Percentiles rank a stretch among this genome's conserved stretches.
These are phyloP conservation scores for Warburgia ugandensis DNA, from an alignment of 164 flowering plant genomes.

Conservation along the genomic window DNA sequence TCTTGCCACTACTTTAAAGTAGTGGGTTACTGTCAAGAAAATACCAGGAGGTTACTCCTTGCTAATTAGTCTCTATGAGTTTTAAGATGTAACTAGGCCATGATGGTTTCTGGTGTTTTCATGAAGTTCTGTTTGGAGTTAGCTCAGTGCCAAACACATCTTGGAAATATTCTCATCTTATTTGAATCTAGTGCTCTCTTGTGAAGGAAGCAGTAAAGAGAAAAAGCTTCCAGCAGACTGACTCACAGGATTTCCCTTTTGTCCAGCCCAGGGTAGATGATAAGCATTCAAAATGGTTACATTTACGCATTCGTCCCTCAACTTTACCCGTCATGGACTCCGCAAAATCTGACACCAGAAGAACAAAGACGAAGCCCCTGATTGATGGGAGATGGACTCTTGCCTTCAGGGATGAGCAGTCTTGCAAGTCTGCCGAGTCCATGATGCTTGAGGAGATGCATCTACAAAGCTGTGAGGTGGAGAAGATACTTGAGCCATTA, in stretches of 20 bases:
- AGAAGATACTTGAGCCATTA: conserved; percentile 62
- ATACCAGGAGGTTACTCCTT: too few relatives aligned
- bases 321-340: conserved; percentile 53
- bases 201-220: too few relatives aligned
- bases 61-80: too few relatives aligned
- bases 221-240: neutral
- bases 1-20: too few relatives aligned
- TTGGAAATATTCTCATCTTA: too few relatives aligned
- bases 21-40: too few relatives aligned
- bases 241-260: neutral
- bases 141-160: too few relatives aligned
- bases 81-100: too few relatives aligned
- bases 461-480: conserved; percentile 54
- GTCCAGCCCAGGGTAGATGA: conserved; percentile 81
- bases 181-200: too few relatives aligned
- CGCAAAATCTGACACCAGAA: conserved; percentile 29
- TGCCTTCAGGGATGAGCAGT: conserved; percentile 73
- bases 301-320: conserved; percentile 87
- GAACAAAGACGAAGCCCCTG: conserved; percentile 46
- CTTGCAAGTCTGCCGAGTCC: conserved; percentile 64
- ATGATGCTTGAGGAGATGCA: conserved; percentile 65
- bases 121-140: too few relatives aligned
- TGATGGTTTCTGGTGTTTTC: too few relatives aligned
- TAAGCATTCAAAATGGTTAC: conserved; percentile 85
- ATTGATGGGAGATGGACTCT: conserved; percentile 97